These are phyloP conservation scores for Ophiostoma triangulosporum DNA, from an alignment of 2,329 filamentous ascomycete genomes.

Conservation along the genomic window DNA sequence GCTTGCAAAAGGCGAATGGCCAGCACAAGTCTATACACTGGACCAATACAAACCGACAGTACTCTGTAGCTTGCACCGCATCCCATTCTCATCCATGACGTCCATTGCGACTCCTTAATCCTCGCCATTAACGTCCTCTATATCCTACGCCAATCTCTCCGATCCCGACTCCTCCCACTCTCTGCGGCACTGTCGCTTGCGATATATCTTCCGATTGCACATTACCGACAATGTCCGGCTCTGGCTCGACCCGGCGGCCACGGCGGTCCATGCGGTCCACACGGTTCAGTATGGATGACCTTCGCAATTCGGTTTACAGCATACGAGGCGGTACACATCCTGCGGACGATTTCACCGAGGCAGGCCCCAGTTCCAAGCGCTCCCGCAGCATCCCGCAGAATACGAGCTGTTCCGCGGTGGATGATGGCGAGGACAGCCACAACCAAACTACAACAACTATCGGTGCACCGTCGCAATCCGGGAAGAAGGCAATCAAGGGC, in stretches of 20 bases:
- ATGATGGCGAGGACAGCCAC: conserved; percentile 20
- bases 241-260: background rate
- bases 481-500: conserved; percentile 28
- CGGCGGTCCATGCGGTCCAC: background rate
- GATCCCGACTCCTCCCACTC: background rate
- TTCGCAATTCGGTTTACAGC: background rate
- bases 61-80: background rate
- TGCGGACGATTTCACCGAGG: background rate
- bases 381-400: conserved; percentile 5
- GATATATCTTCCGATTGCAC: background rate
- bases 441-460: background rate
- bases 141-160: background rate
- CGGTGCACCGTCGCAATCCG: conserved; percentile 3
- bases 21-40: too few species aligned
- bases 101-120: background rate
- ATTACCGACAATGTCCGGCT: background rate
- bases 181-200: background rate
- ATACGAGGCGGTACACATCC: background rate
- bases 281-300: conserved; percentile 5
- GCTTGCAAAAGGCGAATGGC: background rate
- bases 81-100: background rate
- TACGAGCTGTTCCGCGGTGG: conserved; percentile 9
- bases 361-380: background rate
- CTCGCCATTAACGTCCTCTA: background rate
- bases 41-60: too few species aligned